These are phyloP conservation scores for Colletotrichum eleusines DNA, from an alignment of 2,329 filamentous ascomycete genomes.

Conservation along the genomic window DNA sequence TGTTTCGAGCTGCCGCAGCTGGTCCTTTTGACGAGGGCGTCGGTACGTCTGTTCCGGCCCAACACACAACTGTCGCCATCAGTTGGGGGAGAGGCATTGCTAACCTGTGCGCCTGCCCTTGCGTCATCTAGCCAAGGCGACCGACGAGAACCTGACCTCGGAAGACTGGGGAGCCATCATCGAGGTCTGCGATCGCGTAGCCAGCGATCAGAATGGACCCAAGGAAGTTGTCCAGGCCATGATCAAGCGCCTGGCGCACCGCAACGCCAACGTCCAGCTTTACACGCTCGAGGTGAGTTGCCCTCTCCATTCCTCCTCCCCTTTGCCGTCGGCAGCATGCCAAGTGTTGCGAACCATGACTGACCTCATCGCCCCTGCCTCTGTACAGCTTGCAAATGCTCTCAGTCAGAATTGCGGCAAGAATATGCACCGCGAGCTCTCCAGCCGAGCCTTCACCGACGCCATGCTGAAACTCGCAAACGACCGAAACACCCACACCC, in stretches of 20 bases:
- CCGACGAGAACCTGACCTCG: constrained; percentile 95
- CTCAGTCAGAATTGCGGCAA: constrained; percentile 92
- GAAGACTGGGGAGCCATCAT: constrained; percentile 78
- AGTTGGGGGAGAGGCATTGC: not conserved
- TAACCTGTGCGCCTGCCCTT: not conserved
- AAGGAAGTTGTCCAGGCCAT: constrained; percentile 90
- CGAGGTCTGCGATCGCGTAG: constrained; percentile 72
- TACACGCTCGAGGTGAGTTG: constrained; percentile 84
- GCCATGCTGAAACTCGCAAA: constrained; percentile 89
- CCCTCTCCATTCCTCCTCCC: not conserved
- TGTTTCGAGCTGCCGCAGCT: constrained; percentile 70
- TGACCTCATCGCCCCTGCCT: constrained; percentile 25
- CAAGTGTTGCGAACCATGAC: not conserved
- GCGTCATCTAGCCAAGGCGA: constrained; percentile 73
- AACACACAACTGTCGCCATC: not conserved
- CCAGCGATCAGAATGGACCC: constrained; percentile 67
- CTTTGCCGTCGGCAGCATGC: not conserved
- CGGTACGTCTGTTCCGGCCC: constrained; percentile 58
- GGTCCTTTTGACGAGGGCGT: constrained; percentile 71
- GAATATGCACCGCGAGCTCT: constrained; percentile 88
- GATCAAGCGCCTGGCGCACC: constrained; percentile 91
- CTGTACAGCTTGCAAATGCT: constrained; percentile 81
- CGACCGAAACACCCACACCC: constrained; percentile 94
- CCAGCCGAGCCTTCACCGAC: constrained; percentile 93
- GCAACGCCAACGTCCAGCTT: constrained; percentile 95